Percentiles rank a stretch among this genome's conserved stretches.
Conservation (phyloP, 176 grass and related monocot species). For the Phoenix roebelenii region DNA sequence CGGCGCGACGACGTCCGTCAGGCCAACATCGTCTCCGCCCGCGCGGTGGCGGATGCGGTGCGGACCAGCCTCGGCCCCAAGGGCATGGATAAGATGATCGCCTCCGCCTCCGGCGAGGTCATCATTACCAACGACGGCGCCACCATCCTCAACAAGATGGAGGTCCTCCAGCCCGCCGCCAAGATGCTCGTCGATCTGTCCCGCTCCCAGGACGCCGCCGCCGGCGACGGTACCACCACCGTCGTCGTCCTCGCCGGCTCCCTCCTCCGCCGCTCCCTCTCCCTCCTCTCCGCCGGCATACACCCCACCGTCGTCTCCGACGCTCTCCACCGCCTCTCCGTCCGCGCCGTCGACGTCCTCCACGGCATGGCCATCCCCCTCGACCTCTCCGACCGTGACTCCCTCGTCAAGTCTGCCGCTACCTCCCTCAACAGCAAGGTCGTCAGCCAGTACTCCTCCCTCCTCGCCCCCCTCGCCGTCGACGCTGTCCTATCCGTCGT, state of each 20-base stretch:
- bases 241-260: slow-evolving; percentile 60
- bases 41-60: slow-evolving; percentile 62
- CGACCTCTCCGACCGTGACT: slow-evolving; percentile 60
- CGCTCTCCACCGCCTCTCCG: slow-evolving; percentile 53
- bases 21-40: slow-evolving; percentile 52
- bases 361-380: slow-evolving; percentile 62
- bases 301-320: slow-evolving; percentile 73
- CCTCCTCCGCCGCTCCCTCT: slow-evolving; percentile 43
- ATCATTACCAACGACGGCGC: slow-evolving; percentile 86
- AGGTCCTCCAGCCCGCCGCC: slow-evolving; percentile 69
- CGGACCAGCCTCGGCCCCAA: slow-evolving; percentile 75
- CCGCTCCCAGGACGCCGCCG: slow-evolving; percentile 73
- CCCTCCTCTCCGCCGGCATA: slow-evolving; percentile 39
- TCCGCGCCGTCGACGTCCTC: slow-evolving; percentile 51
- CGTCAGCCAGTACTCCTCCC: slow-evolving; percentile 74
- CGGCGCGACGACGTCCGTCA: slow-evolving; percentile 78
- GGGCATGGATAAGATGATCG: slow-evolving; percentile 93
- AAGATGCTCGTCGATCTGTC: slow-evolving; percentile 88
- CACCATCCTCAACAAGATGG: slow-evolving; percentile 75
- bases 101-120: slow-evolving; percentile 42
- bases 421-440: slow-evolving; percentile 85
- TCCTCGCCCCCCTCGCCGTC: slow-evolving; percentile 75
- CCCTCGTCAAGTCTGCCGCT: slow-evolving; percentile 78
- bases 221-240: slow-evolving; percentile 66
- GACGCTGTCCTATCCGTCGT: slow-evolving; percentile 63